Conservation (phyloP, 129 eudicot genomes). For the Artemisia tridentata region DNA sequence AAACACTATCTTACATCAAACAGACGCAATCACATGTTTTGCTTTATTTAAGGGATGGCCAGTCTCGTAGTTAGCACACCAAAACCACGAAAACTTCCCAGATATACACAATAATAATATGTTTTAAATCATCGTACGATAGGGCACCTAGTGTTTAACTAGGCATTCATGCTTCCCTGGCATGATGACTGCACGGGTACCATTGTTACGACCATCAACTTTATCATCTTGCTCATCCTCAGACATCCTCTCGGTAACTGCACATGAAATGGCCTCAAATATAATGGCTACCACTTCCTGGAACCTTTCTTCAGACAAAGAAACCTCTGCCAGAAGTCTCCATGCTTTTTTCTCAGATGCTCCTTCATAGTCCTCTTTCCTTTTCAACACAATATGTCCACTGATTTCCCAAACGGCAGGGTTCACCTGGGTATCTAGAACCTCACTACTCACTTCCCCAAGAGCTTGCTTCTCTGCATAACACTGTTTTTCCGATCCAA, state of each 20-base stretch:
- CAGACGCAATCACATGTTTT: constrained; percentile 11
- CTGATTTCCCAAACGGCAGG: constrained; percentile 93
- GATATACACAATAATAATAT: constrained; percentile 8
- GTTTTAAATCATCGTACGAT: background rate
- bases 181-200: constrained; percentile 36
- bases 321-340: constrained; percentile 78
- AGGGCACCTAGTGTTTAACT: constrained; percentile 37
- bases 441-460: constrained; percentile 62
- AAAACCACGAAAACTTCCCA: constrained; percentile 25
- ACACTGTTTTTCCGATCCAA: constrained; percentile 43
- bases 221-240: constrained; percentile 52
- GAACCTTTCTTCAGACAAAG: constrained; percentile 66
- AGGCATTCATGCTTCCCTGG: constrained; percentile 57
- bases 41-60: constrained; percentile 24
- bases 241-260: constrained; percentile 11
- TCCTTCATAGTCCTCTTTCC: constrained; percentile 63
- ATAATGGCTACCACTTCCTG: constrained; percentile 40
- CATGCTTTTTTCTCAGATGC: constrained; percentile 67
- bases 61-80: constrained; percentile 27
- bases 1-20: constrained; percentile 5
- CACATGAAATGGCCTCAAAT: constrained; percentile 33
- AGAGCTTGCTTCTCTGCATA: constrained; percentile 80
- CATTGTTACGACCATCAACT: constrained; percentile 36
- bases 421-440: constrained; percentile 77
- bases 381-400: constrained; percentile 79